Conservation (phyloP, 2,329 filamentous ascomycete genomes). For the Aspergillus glaucus region DNA sequence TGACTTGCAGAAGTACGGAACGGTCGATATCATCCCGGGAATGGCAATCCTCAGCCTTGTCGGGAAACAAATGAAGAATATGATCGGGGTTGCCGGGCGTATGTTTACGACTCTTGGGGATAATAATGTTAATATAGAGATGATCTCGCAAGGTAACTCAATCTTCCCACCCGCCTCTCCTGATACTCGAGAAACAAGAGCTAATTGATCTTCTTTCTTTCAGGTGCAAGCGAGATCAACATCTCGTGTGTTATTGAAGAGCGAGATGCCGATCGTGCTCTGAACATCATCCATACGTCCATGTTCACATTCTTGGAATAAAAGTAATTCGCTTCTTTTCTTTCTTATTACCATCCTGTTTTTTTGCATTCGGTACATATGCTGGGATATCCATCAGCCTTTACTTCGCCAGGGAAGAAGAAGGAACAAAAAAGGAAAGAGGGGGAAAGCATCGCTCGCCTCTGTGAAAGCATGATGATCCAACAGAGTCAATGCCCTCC, state of each 20-base stretch:
- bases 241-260: conserved; percentile 97
- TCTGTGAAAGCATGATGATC: no score
- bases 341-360: background rate
- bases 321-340: background rate
- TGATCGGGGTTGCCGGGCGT: conserved; percentile 83
- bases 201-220: conserved; percentile 12
- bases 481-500: no score
- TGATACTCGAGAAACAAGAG: conserved; percentile 3
- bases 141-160: conserved; percentile 92
- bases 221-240: conserved; percentile 96
- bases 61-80: conserved; percentile 94
- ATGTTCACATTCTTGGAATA: conserved; percentile 91
- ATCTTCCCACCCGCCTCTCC: conserved; percentile 2
- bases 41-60: conserved; percentile 97
- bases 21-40: conserved; percentile 80
- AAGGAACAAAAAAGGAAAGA: no score
- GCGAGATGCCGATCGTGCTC: conserved; percentile 79
- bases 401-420: no score
- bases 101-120: conserved; percentile 96
- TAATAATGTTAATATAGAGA: conserved; percentile 94
- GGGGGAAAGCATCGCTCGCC: no score
- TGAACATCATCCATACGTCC: conserved; percentile 95
- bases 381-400: background rate
- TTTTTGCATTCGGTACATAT: background rate
- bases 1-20: conserved; percentile 73